A percentile compares a stretch with the other conserved stretches of the same genome.
Conservation (phyloP, 2,329 filamentous ascomycete species). For the Pleomassaria siparia region DNA sequence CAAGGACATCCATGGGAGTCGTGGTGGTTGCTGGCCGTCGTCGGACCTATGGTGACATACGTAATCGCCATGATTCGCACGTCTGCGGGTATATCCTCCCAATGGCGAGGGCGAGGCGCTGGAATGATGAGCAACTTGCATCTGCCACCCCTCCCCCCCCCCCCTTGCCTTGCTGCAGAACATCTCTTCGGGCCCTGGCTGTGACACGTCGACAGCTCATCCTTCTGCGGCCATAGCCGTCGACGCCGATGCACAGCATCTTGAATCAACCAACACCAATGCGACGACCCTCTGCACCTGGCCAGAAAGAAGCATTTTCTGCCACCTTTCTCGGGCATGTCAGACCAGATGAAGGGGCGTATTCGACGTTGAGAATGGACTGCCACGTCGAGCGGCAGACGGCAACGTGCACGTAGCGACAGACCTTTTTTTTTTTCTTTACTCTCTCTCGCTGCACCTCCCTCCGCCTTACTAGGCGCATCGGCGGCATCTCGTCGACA, state of each 20-base stretch:
- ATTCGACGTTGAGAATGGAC: constrained; percentile 18
- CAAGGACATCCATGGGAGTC: background rate
- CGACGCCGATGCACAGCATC: constrained; percentile 29
- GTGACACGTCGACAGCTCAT: constrained; percentile 23
- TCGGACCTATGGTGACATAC: constrained; percentile 6
- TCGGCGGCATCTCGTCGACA: constrained; percentile 21
- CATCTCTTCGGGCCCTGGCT: constrained; percentile 19
- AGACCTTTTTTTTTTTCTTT: constrained; percentile 19
- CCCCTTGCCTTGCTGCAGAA: constrained; percentile 27
- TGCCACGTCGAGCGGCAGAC: constrained; percentile 32
- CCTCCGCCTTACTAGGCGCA: constrained; percentile 27
- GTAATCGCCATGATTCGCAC: constrained; percentile 25
- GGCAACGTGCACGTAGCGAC: constrained; percentile 28
- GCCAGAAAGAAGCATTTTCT: constrained; percentile 21
- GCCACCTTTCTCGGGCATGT: constrained; percentile 19
- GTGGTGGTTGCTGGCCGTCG: background rate
- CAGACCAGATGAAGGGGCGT: constrained; percentile 17
- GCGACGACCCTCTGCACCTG: constrained; percentile 26
- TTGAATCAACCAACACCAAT: constrained; percentile 26
- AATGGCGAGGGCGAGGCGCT: constrained; percentile 18
- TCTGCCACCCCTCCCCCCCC: too few relatives aligned
- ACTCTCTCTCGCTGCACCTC: constrained; percentile 24
- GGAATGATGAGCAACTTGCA: constrained; percentile 22
- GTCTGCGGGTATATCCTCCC: constrained; percentile 19
- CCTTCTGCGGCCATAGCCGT: constrained; percentile 23